Percentiles rank a stretch among this genome's conserved stretches.
Conservation (phyloP, 306 rosid genomes). For the Citrullus amarus region DNA sequence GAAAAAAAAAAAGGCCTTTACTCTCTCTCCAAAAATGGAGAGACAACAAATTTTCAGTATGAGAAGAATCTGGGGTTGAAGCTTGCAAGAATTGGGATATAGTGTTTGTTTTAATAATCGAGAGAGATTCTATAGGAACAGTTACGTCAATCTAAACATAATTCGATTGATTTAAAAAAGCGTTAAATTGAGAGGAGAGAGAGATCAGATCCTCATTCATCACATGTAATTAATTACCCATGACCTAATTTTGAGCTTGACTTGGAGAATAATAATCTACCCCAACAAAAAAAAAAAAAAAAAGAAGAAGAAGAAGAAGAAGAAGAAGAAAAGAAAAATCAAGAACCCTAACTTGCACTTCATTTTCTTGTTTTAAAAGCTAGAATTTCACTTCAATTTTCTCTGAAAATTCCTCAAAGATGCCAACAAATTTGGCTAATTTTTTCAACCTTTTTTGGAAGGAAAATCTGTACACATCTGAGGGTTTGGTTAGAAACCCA, state of each 20-base stretch:
- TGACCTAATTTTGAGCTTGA: background rate
- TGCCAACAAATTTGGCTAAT: background rate
- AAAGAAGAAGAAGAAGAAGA: background rate
- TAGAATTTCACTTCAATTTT: background rate
- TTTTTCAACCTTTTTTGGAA: background rate
- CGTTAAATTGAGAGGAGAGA: background rate
- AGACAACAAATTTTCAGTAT: background rate
- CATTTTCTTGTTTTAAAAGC: background rate
- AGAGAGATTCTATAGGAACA: background rate
- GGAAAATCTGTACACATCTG: background rate
- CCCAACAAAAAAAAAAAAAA: background rate
- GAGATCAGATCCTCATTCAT: background rate
- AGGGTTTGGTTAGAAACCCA: conserved; percentile 26
- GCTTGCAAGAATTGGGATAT: background rate
- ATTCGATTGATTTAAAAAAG: background rate
- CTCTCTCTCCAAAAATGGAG: background rate
- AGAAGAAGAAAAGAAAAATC: background rate
- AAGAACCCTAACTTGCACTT: conserved; percentile 33
- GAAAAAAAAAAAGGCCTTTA: background rate
- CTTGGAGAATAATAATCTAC: no score
- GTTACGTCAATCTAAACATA: background rate
- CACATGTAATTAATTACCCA: background rate
- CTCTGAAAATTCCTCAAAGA: background rate
- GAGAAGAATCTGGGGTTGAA: background rate
- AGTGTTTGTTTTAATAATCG: background rate